Conservation (phyloP, 1,284 basidiomycete species). For the Papiliotrema flavescens region DNA sequence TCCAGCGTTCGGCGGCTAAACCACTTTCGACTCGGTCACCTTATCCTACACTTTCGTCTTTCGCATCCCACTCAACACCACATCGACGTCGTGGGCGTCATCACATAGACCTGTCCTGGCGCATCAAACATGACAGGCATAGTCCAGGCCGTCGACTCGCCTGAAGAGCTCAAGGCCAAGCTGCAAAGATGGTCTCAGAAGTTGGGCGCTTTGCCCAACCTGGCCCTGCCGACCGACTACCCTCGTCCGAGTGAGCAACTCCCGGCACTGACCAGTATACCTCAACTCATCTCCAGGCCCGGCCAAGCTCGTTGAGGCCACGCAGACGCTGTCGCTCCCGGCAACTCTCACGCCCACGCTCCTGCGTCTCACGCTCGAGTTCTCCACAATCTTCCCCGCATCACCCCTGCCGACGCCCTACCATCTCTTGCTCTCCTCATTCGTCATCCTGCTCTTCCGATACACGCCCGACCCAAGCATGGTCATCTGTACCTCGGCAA, state of each 20-base stretch:
- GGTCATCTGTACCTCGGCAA: conserved; percentile 82
- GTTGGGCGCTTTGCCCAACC: conserved; percentile 68
- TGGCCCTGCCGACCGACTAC: conserved; percentile 95
- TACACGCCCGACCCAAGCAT: conserved; percentile 96
- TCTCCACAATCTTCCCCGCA: conserved; percentile 51
- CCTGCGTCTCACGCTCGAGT: conserved; percentile 64
- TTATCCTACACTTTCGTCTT: neutral
- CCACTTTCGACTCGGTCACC: neutral
- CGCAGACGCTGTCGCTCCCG: conserved; percentile 61
- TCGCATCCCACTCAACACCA: neutral
- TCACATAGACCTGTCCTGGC: too few species aligned
- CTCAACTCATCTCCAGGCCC: conserved; percentile 49
- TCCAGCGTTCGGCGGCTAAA: too few species aligned
- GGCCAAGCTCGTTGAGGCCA: conserved; percentile 74
- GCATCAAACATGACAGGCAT: neutral
- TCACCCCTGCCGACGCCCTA: conserved; percentile 70
- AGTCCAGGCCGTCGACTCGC: neutral
- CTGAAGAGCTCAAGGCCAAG: conserved; percentile 10
- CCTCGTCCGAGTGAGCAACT: conserved; percentile 62
- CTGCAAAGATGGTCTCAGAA: conserved; percentile 48
- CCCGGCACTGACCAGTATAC: neutral
- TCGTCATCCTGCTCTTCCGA: conserved; percentile 84
- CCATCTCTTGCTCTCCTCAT: conserved; percentile 86
- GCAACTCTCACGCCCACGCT: conserved; percentile 48
- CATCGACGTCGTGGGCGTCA: too few species aligned